Evolutionary conservation across 331 rosid species (phyloP).

Genomic region (Ulmus americana): DNA sequence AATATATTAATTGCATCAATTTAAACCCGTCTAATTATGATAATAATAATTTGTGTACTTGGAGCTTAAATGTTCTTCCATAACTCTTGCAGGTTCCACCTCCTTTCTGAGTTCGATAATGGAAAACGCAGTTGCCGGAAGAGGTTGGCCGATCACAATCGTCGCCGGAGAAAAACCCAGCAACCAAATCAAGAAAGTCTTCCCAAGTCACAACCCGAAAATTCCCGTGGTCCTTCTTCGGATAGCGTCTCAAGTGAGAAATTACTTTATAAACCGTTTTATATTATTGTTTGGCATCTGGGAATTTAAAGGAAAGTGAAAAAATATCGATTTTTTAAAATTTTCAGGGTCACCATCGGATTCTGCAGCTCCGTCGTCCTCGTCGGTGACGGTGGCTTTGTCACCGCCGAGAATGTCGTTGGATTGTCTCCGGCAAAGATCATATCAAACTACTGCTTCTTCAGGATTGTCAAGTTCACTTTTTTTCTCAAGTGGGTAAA

Average conservation of each 20-base stretch:
- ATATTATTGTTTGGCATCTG: not conserved
- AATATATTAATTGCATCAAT: not conserved
- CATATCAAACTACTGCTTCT: constrained; percentile 45
- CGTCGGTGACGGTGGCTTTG: constrained; percentile 76
- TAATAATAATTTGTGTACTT: no score
- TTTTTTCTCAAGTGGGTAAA: constrained; percentile 67
- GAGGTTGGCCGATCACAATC: constrained; percentile 93
- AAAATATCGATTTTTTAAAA: not conserved
- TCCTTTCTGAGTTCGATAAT: constrained; percentile 80
- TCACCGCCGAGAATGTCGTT: constrained; percentile 61
- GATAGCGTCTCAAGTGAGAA: constrained; percentile 45
- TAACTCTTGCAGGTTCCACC: constrained; percentile 50
- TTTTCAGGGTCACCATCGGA: constrained; percentile 61
- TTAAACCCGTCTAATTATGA: no score
- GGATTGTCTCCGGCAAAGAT: constrained; percentile 61
- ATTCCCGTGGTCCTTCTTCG: constrained; percentile 25
- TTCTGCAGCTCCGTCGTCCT: constrained; percentile 52
- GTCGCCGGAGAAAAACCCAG: constrained; percentile 86
- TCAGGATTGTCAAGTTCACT: constrained; percentile 58
- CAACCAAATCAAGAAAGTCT: constrained; percentile 46
- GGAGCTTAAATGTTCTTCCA: no score
- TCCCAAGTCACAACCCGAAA: constrained; percentile 38
- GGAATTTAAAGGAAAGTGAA: constrained; percentile 25
- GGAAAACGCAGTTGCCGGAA: constrained; percentile 98
- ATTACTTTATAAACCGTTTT: no score